Evolutionary conservation across 805 yeast genomes (phyloP).

Genomic region (Candida schatavii): DNA sequence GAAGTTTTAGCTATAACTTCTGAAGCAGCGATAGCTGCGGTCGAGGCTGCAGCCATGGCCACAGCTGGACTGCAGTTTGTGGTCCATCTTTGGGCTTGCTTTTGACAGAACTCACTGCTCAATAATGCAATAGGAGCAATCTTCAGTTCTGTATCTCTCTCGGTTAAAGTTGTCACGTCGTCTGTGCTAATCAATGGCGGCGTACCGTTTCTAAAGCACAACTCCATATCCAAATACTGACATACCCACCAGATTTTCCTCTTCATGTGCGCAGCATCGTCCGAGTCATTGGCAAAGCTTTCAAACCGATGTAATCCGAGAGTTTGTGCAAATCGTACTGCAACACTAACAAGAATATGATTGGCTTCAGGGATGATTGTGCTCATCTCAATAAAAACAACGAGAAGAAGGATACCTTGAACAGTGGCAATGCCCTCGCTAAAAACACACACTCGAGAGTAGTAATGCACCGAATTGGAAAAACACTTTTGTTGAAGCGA

Average conservation of each 20-base stretch:
- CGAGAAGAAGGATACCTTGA: slow-evolving; percentile 50
- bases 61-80: no score
- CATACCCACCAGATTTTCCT: slow-evolving; percentile 37
- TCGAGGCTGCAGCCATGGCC: no score
- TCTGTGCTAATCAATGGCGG: slow-evolving; percentile 34
- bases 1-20: no score
- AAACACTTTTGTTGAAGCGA: slow-evolving; percentile 18
- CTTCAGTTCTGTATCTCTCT: slow-evolving; percentile 14
- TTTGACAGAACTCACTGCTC: no score
- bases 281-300: slow-evolving; percentile 18
- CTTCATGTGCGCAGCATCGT: slow-evolving; percentile 21
- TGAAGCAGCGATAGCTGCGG: no score
- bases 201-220: slow-evolving; percentile 37
- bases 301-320: slow-evolving; percentile 40
- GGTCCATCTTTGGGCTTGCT: no score
- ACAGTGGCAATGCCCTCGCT: slow-evolving; percentile 52
- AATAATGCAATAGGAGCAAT: slow-evolving; percentile 2
- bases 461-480: slow-evolving; percentile 40
- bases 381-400: slow-evolving; percentile 33
- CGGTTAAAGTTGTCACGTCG: slow-evolving; percentile 29
- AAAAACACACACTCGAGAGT: slow-evolving; percentile 45
- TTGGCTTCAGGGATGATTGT: slow-evolving; percentile 29
- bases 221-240: slow-evolving; percentile 35
- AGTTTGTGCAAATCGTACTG: slow-evolving; percentile 40
- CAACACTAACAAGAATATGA: slow-evolving; percentile 29